Evolutionary conservation across 2,329 filamentous ascomycete genomes (phyloP).

Genomic region (Monosporascus sp.): DNA sequence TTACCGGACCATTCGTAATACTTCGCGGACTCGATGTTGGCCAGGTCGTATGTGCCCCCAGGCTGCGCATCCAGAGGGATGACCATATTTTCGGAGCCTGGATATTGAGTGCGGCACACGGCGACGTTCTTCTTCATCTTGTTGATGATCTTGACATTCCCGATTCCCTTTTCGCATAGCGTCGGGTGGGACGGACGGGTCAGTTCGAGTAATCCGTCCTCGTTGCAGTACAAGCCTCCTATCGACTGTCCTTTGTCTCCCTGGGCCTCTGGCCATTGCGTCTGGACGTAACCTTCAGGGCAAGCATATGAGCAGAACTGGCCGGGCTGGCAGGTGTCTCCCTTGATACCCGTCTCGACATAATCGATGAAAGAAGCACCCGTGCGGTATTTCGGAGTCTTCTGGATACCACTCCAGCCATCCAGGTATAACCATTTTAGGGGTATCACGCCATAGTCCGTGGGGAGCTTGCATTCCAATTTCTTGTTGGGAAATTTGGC

Average conservation of each 20-base stretch:
- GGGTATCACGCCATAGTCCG: constrained; percentile 70
- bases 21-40: constrained; percentile 64
- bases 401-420: constrained; percentile 79
- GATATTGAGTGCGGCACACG: constrained; percentile 94
- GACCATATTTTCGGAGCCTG: constrained; percentile 83
- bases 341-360: constrained; percentile 59
- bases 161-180: constrained; percentile 70
- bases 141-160: constrained; percentile 70
- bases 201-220: constrained; percentile 65
- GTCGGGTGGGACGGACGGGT: constrained; percentile 63
- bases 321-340: constrained; percentile 54
- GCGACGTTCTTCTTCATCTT: constrained; percentile 60
- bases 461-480: constrained; percentile 72
- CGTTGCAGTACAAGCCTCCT: constrained; percentile 79
- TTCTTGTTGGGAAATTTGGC: constrained; percentile 70
- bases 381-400: constrained; percentile 44
- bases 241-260: constrained; percentile 77
- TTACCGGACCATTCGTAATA: constrained; percentile 77
- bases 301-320: constrained; percentile 90
- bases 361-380: constrained; percentile 51
- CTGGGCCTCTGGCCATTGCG: constrained; percentile 79
- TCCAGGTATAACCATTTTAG: constrained; percentile 63
- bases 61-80: constrained; percentile 63
- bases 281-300: constrained; percentile 85
- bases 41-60: constrained; percentile 57